phyloP scores from a whole-genome alignment of 371 early-diverging fungal genomes.

The Massospora cicadina region DNA sequence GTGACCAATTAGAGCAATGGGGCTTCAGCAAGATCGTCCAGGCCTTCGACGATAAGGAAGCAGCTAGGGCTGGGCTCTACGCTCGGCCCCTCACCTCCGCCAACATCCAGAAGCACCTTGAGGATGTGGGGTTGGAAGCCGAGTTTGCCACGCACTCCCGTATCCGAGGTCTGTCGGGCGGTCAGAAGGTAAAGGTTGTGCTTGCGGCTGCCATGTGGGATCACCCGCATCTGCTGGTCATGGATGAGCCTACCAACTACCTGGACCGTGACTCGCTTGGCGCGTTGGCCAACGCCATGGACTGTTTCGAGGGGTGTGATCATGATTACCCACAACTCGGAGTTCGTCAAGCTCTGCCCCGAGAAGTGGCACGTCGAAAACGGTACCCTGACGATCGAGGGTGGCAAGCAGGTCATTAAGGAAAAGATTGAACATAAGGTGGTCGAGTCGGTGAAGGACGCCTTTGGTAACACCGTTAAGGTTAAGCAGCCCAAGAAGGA shows the following conservation, averaged over 20 bases:
- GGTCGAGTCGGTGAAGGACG: conserved; percentile 19
- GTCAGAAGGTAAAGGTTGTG: conserved; percentile 82
- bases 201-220: conserved; percentile 73
- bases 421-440: conserved; percentile 19
- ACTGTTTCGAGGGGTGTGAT: conserved; percentile 55
- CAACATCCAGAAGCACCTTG: conserved; percentile 49
- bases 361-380: conserved; percentile 60
- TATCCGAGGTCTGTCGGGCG: conserved; percentile 74
- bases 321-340: conserved; percentile 56
- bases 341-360: conserved; percentile 47
- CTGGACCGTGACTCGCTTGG: conserved; percentile 60
- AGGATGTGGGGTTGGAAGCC: conserved; percentile 44
- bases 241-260: conserved; percentile 82
- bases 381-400: conserved; percentile 27
- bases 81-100: conserved; percentile 39
- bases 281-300: conserved; percentile 43
- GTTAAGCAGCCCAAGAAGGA: conserved; percentile 16
- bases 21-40: conserved; percentile 48
- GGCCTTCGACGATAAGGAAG: conserved; percentile 41
- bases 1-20: conserved; percentile 44
- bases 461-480: conserved; percentile 19
- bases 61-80: conserved; percentile 38
- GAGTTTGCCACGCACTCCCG: conserved; percentile 65
- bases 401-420: conserved; percentile 18
- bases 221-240: conserved; percentile 69